Evolutionary conservation across 106 monocot species (phyloP), one percentile per base, ranked within the genome.

Genomic region (Platanthera guangdongensis): DNA sequence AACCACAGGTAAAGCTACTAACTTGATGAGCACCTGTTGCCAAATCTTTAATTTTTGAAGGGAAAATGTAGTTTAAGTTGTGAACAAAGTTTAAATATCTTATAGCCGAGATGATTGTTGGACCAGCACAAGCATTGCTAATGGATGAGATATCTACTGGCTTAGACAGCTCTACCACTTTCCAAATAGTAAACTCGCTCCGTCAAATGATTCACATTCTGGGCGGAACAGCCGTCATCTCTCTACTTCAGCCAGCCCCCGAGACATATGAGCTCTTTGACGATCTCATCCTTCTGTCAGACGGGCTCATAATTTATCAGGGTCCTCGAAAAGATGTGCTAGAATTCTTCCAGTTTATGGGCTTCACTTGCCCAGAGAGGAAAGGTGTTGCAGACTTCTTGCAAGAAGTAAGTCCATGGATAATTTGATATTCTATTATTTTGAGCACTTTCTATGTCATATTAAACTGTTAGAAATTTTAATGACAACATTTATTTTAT

Each of bases 201-300:
- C 12, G 47, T 5, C 69, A 69, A 69, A 15, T 16, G 0, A 47
- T 47, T 69, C 46, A 47, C 15, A 69, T 69, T 47, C 69, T 69
- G 13, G 69, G 47, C 5, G 69, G 69, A 13, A 69, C 69, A 16
- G 47, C 47, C 4, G 15, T 69, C 5, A 16, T 69, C 39, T 39
- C 69, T 5, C 16, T 69, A 47, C 69, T 69, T 16, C 69, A 69
- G 15, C 69, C 69, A 15, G 47, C 69, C 13, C 69, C 69, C 0
- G 69, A 69, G 47, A 69, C 69, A 1, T 69, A 69, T 47, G 47
- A 69, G 46, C 69, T 69, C 3, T 69, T 69, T 69, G 69, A 69
- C 9, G 69, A 69, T 16, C 39, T 69, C 15, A 47, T 69, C 5
- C 39, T 69, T 9, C 21, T 69, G 15, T 69, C 69, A 15, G 69